Conservation (phyloP, 805 yeast species). For the Komagataella pastoris region DNA sequence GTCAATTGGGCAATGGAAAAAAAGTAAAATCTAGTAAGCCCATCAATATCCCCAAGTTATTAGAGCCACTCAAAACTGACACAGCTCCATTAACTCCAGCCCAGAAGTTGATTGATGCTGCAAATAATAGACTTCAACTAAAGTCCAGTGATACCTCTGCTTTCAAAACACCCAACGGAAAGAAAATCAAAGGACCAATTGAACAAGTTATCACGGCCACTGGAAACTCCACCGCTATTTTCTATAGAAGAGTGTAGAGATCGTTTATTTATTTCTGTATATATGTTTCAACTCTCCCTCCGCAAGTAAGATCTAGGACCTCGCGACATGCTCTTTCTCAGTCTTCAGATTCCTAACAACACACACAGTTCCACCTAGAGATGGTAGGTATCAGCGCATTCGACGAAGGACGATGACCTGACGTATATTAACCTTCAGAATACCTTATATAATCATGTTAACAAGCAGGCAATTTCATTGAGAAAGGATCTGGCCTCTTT, state of each 20-base stretch:
- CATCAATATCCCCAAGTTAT: conserved; percentile 32
- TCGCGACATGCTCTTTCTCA: not conserved
- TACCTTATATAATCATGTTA: conserved; percentile 79
- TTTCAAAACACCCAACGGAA: not conserved
- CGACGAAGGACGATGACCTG: not conserved
- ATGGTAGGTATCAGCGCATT: not conserved
- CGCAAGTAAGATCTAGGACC: not conserved
- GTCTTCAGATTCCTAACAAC: not conserved
- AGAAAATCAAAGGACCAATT: not conserved
- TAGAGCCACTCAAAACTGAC: conserved; percentile 31
- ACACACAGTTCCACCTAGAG: not conserved
- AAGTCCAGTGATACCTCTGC: not conserved
- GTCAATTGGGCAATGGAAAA: conserved; percentile 81
- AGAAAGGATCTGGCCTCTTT: conserved; percentile 56
- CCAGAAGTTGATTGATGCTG: conserved; percentile 5
- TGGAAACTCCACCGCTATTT: not conserved
- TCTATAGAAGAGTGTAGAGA: not conserved
- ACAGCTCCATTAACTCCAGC: not conserved
- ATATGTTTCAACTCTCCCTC: not conserved
- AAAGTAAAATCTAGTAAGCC: conserved; percentile 47
- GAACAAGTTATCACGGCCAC: not conserved
- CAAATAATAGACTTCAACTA: conserved; percentile 7
- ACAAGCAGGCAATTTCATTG: conserved; percentile 68
- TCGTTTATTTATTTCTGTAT: not conserved
- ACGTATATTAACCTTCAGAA: conserved; percentile 30